phyloP scores from a whole-genome alignment of 2,329 filamentous ascomycete species.

The Karstenula rhodostoma region DNA sequence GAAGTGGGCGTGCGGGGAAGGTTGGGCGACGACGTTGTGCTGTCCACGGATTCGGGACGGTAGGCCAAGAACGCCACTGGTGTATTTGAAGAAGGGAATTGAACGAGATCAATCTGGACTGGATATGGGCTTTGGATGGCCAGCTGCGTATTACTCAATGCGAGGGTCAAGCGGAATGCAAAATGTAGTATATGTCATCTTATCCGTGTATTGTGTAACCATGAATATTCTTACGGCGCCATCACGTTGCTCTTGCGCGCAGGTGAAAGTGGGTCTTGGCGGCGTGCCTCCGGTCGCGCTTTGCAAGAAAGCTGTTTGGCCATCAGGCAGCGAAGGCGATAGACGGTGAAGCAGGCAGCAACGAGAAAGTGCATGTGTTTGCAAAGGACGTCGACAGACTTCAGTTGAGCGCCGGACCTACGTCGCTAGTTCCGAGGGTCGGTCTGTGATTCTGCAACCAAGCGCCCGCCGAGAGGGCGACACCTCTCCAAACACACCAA shows the following conservation, averaged over 20 bases:
- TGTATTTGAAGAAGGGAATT: conserved; percentile 13
- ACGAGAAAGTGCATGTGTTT: neutral
- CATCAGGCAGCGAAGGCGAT: neutral
- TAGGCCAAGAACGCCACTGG: conserved; percentile 15
- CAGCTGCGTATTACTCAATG: conserved; percentile 8
- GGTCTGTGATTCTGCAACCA: conserved; percentile 16
- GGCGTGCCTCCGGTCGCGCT: neutral
- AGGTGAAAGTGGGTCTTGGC: conserved; percentile 13
- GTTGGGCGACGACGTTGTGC: conserved; percentile 6
- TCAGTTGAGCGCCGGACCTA: neutral
- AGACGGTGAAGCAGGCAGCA: conserved; percentile 1
- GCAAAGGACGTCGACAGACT: neutral
- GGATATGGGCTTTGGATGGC: conserved; percentile 12
- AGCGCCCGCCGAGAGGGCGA: conserved; percentile 10
- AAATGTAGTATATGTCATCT: conserved; percentile 34
- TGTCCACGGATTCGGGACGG: conserved; percentile 1
- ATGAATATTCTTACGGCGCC: conserved; percentile 18
- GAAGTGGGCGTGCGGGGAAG: conserved; percentile 8
- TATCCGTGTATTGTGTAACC: conserved; percentile 22
- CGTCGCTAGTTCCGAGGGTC: conserved; percentile 10
- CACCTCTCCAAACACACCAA: conserved; percentile 8
- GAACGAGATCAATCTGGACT: conserved; percentile 6
- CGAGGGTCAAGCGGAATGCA: conserved; percentile 21
- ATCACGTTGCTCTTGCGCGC: conserved; percentile 20
- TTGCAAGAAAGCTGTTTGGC: neutral